A percentile compares a stretch with the other conserved stretches of the same genome.
Conservation (phyloP, 2,329 filamentous ascomycete species). For the Phaeoacremonium minimum region DNA sequence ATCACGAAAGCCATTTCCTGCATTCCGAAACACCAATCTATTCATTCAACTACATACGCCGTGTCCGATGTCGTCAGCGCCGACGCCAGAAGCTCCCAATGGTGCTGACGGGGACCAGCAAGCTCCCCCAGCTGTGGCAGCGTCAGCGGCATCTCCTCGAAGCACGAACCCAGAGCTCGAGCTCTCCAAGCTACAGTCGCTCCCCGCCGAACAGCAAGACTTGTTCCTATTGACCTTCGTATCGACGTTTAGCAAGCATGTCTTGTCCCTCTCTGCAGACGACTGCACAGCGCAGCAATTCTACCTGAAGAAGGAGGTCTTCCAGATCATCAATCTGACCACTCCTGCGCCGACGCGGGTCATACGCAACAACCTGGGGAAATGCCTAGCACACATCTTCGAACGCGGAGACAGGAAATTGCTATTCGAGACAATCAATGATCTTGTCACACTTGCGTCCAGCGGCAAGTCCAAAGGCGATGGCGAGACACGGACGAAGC, state of each 20-base stretch:
- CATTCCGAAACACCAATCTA: too few species aligned
- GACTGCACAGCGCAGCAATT: conserved; percentile 85
- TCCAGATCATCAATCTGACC: conserved; percentile 82
- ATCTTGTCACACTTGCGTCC: conserved; percentile 70
- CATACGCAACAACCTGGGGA: conserved; percentile 83
- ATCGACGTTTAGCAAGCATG: conserved; percentile 76
- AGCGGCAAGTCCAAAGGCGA: conserved; percentile 71
- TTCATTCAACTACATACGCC: background rate
- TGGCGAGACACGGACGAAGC: conserved; percentile 72
- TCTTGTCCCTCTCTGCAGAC: conserved; percentile 68
- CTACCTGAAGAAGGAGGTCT: conserved; percentile 88
- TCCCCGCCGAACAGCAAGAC: conserved; percentile 93
- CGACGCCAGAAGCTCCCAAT: conserved; percentile 8
- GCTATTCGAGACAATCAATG: conserved; percentile 91
- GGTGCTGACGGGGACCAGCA: conserved; percentile 23
- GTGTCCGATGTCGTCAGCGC: conserved; percentile 11
- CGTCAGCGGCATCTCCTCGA: too few species aligned
- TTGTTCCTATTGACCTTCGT: conserved; percentile 89
- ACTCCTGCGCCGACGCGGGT: conserved; percentile 82
- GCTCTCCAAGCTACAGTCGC: conserved; percentile 78
- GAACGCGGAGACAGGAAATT: conserved; percentile 83
- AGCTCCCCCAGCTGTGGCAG: conserved; percentile 16
- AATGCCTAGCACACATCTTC: conserved; percentile 79
- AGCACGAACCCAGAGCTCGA: conserved; percentile 75
- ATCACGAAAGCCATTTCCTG: too few species aligned